Evolutionary conservation across 75 land plant genomes (phyloP), one percentile per base, ranked within the genome.

Genomic region (Pseudotsuga menziesii): DNA sequence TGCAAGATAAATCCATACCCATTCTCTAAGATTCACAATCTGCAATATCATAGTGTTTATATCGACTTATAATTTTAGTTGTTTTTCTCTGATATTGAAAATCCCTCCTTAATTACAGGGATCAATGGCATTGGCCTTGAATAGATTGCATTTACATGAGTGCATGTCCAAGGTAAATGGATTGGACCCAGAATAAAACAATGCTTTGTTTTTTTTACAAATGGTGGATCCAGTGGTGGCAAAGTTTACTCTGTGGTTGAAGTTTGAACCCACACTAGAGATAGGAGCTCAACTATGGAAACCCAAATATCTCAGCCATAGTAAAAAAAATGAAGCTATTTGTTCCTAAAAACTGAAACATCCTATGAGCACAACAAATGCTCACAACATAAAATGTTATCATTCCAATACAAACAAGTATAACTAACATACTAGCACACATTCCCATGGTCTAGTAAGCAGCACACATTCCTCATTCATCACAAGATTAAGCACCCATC

Each of bases 191-290:
- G 78, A 56, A 48, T 80, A 57, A 26, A n/a, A 78, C 13, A 82
- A 58, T 52, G 91, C 73, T 14, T 79, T 83, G 69, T 84, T 88
- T 20, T 32, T 85, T 55, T 41, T 8, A 12, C 76, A 54, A 32
- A 87, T 78, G 58, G 92, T 85, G 25, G 92, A 82, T 61, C 94
- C 94, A 35, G 88, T 90, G 0, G 87, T 86, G 0, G 94, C 94
- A 67, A 92, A 92, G 62, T 92, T 92, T 19, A 90, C 94, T 56
- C 94, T 92, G 72, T 86, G 86, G 17, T 79, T 70, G 81, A 79
- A 92, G 73, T 85, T 86, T 15, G 94, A 59, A 23, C 86, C 92
- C 25, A 92, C 57, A 2, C 41, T 89, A 61, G 75, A 91, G 58
- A 58, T 85, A 89, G 0, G 91, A 83, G 74, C 74, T 81, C 74